phyloP scores from a whole-genome alignment of 116 monocot species.

The Phalaenopsis hybrid region DNA sequence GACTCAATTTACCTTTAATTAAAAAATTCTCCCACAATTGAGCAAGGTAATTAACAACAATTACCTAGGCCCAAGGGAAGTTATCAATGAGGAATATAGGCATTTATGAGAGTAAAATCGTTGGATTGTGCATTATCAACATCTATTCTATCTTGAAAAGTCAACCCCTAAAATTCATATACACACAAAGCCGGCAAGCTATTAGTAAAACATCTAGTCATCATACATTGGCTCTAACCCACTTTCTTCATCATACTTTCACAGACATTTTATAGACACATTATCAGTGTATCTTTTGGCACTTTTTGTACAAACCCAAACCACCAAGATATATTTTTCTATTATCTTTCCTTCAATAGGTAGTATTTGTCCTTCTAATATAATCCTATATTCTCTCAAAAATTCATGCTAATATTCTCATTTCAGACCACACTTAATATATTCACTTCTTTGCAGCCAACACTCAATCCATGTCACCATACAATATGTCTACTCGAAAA shows the following conservation, averaged over 20 bases:
- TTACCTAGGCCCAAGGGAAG: too few relatives aligned
- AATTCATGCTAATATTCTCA: background rate
- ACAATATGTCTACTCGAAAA: background rate
- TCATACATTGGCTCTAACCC: background rate
- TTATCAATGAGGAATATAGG: too few relatives aligned
- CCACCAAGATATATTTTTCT: background rate
- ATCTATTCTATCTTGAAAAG: too few relatives aligned
- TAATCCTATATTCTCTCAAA: background rate
- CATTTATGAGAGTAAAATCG: too few relatives aligned
- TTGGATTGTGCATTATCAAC: too few relatives aligned
- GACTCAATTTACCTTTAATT: too few relatives aligned
- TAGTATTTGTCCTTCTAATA: background rate
- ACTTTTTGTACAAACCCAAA: background rate
- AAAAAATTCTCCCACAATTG: too few relatives aligned
- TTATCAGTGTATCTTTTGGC: background rate
- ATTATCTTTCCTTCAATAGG: background rate
- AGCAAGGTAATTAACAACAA: too few relatives aligned
- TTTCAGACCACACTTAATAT: background rate
- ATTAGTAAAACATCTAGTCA: background rate
- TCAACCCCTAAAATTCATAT: too few relatives aligned
- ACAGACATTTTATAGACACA: background rate
- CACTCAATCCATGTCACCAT: background rate
- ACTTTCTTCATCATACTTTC: background rate
- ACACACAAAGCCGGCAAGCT: too few relatives aligned
- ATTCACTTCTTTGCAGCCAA: background rate